phyloP scores from a whole-genome alignment of 805 yeast species.

The Cyberlindnera saturnus region DNA sequence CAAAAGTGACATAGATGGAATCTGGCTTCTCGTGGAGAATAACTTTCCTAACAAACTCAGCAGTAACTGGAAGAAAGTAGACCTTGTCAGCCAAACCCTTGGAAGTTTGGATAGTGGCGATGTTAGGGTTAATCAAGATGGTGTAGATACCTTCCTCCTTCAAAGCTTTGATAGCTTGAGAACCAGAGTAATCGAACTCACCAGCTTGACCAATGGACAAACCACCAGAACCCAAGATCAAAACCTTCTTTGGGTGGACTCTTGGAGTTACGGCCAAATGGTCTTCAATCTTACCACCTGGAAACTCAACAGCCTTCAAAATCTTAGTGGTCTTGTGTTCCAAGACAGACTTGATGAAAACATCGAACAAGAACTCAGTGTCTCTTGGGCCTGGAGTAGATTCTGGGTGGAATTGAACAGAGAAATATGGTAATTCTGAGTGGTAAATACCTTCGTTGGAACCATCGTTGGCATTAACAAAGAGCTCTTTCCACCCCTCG shows the following conservation, averaged over 20 bases:
- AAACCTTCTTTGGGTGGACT: constrained; percentile 81
- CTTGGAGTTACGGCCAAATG: constrained; percentile 73
- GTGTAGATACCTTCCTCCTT: constrained; percentile 98
- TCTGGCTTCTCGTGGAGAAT: constrained; percentile 94
- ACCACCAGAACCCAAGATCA: constrained; percentile 97
- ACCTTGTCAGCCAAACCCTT: constrained; percentile 97
- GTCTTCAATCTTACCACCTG: constrained; percentile 78
- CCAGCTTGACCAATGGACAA: constrained; percentile 99
- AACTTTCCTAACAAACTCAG: constrained; percentile 94
- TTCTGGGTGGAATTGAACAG: constrained; percentile 99
- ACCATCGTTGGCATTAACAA: constrained; percentile 93
- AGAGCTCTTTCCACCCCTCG: constrained; percentile 86
- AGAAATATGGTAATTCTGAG: constrained; percentile 80
- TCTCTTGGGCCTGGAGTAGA: constrained; percentile 99
- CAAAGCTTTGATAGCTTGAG: constrained; percentile 97
- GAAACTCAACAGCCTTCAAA: constrained; percentile 75
- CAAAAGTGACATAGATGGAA: constrained; percentile 94
- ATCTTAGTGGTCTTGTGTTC: constrained; percentile 51
- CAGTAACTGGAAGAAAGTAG: constrained; percentile 94
- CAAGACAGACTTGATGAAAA: constrained; percentile 73
- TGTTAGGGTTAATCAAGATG: constrained; percentile 92
- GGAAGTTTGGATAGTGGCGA: constrained; percentile 97
- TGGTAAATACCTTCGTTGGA: constrained; percentile 98
- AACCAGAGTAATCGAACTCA: constrained; percentile 97
- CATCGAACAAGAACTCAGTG: constrained; percentile 94